phyloP scores from a whole-genome alignment of 2,329 filamentous ascomycete species.

The Colletotrichum sp. region DNA sequence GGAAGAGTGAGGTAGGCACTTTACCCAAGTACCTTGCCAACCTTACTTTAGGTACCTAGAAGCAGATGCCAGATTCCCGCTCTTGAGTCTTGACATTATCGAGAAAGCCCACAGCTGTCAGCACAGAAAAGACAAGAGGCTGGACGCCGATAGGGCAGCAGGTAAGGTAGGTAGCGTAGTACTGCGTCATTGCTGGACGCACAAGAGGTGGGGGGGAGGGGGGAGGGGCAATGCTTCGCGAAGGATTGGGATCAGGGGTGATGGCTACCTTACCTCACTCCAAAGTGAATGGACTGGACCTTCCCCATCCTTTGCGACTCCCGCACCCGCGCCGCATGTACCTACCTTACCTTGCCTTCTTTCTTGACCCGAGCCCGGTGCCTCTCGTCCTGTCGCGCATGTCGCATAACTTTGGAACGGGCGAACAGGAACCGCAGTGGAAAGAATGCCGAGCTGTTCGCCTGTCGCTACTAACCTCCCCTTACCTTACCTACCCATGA shows the following conservation, averaged over 20 bases:
- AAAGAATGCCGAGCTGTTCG: neutral
- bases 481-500: neutral
- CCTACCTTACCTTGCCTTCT: neutral
- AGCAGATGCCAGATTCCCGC: neutral
- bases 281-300: conserved; percentile 7
- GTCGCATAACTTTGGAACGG: neutral
- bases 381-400: neutral
- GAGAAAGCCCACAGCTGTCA: neutral
- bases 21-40: neutral
- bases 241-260: neutral
- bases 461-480: neutral
- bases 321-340: neutral
- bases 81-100: neutral
- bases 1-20: neutral
- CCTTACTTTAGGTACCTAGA: neutral
- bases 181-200: conserved; percentile 14
- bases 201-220: conserved; percentile 18
- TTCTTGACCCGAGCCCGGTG: neutral
- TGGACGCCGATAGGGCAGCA: neutral
- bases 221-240: conserved; percentile 10
- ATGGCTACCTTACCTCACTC: neutral
- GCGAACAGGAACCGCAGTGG: neutral
- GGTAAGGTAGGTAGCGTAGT: neutral
- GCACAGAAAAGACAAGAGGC: neutral
- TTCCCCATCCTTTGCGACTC: neutral